Percentiles rank a stretch among this genome's conserved stretches.
Conservation (phyloP, 2,329 filamentous ascomycete genomes). For the Sarocladium kiliense region DNA sequence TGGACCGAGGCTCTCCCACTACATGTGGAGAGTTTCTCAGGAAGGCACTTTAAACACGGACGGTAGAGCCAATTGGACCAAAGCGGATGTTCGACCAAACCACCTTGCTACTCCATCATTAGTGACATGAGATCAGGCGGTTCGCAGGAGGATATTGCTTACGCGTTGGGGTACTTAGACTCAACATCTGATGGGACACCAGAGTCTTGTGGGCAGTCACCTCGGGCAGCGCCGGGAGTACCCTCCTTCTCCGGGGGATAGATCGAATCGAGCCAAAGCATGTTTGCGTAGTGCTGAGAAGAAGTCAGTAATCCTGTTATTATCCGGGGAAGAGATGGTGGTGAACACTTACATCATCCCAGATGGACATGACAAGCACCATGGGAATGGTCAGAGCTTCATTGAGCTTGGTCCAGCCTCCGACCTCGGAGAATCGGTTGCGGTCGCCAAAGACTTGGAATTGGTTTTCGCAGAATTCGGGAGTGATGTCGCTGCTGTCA, state of each 20-base stretch:
- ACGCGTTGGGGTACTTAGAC: constrained; percentile 14
- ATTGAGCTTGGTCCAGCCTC: constrained; percentile 51
- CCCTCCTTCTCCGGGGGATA: constrained; percentile 35
- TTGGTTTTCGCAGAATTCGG: constrained; percentile 50
- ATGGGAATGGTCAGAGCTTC: constrained; percentile 50
- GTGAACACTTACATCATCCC: constrained; percentile 31
- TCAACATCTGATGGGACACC: constrained; percentile 20
- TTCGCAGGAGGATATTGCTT: constrained; percentile 7
- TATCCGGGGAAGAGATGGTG: neutral
- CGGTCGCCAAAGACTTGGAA: constrained; percentile 50
- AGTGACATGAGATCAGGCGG: neutral
- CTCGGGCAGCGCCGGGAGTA: constrained; percentile 16
- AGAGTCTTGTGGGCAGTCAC: constrained; percentile 18
- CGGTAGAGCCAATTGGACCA: constrained; percentile 42
- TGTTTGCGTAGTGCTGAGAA: constrained; percentile 47
- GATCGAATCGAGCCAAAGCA: constrained; percentile 65
- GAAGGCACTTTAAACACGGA: constrained; percentile 11
- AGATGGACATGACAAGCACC: constrained; percentile 60
- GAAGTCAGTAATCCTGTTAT: constrained; percentile 23
- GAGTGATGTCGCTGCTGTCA: constrained; percentile 52
- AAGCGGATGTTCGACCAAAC: constrained; percentile 45
- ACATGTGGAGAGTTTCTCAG: no score
- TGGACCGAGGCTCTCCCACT: no score
- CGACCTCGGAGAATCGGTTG: constrained; percentile 45
- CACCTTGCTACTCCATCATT: constrained; percentile 29